Base-by-base conservation (phyloP, 228 moss, liverwort and hornwort genomes). In the Sphagnum magellanicum region DNA sequence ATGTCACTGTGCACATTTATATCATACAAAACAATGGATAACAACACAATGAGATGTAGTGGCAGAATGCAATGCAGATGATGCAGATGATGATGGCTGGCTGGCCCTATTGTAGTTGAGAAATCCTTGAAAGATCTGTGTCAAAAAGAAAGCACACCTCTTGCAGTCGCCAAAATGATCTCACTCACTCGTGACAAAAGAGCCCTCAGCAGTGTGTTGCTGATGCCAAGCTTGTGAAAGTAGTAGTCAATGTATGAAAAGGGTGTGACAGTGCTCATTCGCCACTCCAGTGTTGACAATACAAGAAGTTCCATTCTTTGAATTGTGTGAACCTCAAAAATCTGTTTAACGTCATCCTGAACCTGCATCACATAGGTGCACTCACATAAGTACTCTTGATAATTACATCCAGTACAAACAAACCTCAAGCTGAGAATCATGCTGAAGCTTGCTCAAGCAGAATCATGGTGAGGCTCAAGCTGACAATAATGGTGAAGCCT, bases 201-300 rank as follows among this genome's bases (percentile, higher is more conserved):
- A 59, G 76, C 78, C 67, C 81, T 66, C 57, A 81, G 67, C 10
- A 81, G 68, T 57, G 64, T 71, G 47, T 77, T 79, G 64, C 79
- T 78, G 53, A 85, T 81, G 68, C 76, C 85, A 61, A 85, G 79
- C 81, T 69, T 79, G 74, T 79, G 76, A 51, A 85, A 77, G 76
- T 73, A 85, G 64, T 74, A 81, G 64, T 85, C 81, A 49, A 85
- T 77, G 70, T 79, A 85, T 7, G 85, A 81, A 66, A 79, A 81
- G 15, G 85, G 85, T 46, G 85, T 86, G 50, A 86, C 79, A 50
- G 82, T 74, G 52, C 81, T 79, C 85, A 86, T 86, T 62, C 85
- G 78, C 85, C 85, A 86, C 16, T 81, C 85, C 50, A 86, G 72
- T 14, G 81, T 79, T 65, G 81, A 79, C 69, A 86, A 66, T 63